These are phyloP conservation scores for Lactarius psammicola DNA, from an alignment of 768 basidiomycete genomes.

Conservation along the genomic window DNA sequence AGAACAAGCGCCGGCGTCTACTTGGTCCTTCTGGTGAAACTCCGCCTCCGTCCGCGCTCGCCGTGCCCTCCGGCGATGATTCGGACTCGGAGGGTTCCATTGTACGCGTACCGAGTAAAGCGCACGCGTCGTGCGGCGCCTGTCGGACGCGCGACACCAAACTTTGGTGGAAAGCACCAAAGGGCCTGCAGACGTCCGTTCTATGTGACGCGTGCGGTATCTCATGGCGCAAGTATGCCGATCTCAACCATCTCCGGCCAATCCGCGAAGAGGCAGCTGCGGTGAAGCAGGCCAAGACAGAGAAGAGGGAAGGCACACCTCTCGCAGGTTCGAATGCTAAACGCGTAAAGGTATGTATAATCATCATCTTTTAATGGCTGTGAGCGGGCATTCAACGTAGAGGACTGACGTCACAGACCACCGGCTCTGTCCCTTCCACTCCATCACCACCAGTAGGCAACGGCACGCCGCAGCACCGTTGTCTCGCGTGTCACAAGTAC, in stretches of 20 bases:
- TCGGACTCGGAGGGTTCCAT: slow-evolving; percentile 80
- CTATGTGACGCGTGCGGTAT: slow-evolving; percentile 85
- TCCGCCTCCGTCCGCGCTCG: not conserved
- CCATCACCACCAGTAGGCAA: slow-evolving; percentile 51
- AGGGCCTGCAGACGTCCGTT: slow-evolving; percentile 71
- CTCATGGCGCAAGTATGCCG: slow-evolving; percentile 92
- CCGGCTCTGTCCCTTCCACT: slow-evolving; percentile 49
- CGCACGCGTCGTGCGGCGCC: slow-evolving; percentile 68
- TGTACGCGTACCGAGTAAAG: slow-evolving; percentile 53
- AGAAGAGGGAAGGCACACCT: slow-evolving; percentile 64
- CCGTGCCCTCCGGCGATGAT: slow-evolving; percentile 19
- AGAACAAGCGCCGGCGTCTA: slow-evolving; percentile 41
- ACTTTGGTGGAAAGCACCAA: slow-evolving; percentile 91
- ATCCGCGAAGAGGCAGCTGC: slow-evolving; percentile 63
- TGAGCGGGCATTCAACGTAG: not conserved
- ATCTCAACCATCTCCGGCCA: slow-evolving; percentile 68
- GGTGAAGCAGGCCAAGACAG: slow-evolving; percentile 36
- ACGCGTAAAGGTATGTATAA: slow-evolving; percentile 53
- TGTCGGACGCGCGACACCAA: slow-evolving; percentile 79
- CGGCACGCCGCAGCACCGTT: slow-evolving; percentile 60
- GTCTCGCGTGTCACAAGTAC: slow-evolving; percentile 69
- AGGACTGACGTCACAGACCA: slow-evolving; percentile 39
- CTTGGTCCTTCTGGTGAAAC: slow-evolving; percentile 15
- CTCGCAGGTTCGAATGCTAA: slow-evolving; percentile 54
- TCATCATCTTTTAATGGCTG: not conserved